Conservation (phyloP, 202 grass and related monocot genomes). For the Saccharum hybrid region DNA sequence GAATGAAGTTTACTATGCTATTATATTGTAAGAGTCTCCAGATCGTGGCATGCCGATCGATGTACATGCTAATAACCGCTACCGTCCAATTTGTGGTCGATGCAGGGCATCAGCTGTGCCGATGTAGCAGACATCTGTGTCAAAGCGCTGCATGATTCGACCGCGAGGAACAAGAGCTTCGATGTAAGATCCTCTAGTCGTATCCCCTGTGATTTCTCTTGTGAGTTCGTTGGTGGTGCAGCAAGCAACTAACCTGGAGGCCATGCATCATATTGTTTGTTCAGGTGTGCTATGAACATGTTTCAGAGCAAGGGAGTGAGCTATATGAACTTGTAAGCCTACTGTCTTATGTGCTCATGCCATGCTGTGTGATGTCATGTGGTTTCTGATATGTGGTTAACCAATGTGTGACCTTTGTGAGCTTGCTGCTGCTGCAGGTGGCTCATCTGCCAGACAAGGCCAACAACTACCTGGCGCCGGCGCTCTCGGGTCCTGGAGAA, state of each 20-base stretch:
- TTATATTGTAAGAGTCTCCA: not conserved
- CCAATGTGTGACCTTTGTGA: not conserved
- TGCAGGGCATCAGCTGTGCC: conserved; percentile 77
- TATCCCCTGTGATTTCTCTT: not conserved
- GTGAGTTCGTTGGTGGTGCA: not conserved
- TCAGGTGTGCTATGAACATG: conserved; percentile 77
- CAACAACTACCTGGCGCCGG: conserved; percentile 78
- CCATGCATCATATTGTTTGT: not conserved
- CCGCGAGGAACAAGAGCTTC: conserved; percentile 85
- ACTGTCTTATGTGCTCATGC: not conserved
- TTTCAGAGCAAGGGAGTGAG: conserved; percentile 66
- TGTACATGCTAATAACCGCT: conserved; percentile 34
- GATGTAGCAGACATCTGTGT: conserved; percentile 83
- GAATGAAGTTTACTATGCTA: not conserved
- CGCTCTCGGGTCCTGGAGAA: conserved; percentile 73
- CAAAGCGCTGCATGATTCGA: conserved; percentile 73
- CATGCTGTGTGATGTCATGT: not conserved
- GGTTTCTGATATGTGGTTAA: not conserved
- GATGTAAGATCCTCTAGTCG: conserved; percentile 56
- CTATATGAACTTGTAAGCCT: conserved; percentile 73
- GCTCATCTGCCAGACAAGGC: conserved; percentile 88
- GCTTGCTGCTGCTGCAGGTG: conserved; percentile 47
- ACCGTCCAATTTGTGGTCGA: not conserved
- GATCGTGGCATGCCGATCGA: too few species aligned
- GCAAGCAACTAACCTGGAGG: not conserved